Base-by-base conservation (phyloP, 257 asterid species). In the Leonotis leonurus region DNA sequence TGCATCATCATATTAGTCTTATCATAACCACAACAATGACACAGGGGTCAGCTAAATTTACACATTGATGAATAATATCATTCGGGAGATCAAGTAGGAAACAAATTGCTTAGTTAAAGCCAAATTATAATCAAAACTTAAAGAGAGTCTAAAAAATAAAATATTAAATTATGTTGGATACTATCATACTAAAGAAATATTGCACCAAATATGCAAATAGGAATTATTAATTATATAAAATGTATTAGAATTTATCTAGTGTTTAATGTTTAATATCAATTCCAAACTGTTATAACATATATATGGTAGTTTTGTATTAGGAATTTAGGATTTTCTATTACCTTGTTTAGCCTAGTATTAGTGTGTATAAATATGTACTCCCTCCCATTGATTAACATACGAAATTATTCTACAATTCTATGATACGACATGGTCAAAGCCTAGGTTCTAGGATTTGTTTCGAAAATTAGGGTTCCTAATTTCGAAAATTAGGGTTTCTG, bases 1-100 rank as follows among this genome's bases (percentile, higher is more conserved):
- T 27, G 46, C 26, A 45, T 52, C 18, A 29, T 16, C 20, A 27
- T 18, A 54, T 52, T 22, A 22, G 18, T 17, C 48, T 20, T 25
- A 44, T 61, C 45, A 35, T 35, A 52, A 60, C 17, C 62, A 49
- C 18, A 39, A 46, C 20, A 35, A 56, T 26, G 46, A 59, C 25
- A 62, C 43, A 54, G 27, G n/a, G 12, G 60, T 27, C 30, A 51
- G n/a, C 18, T 39, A 18, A 45, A 35, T n/a, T 1, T 18, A 30
- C 51, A 46, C 24, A 53, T 9, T 17, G 62, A 45, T 45, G 61
- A 46, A 8, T 37, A 51, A 48, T 36, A 72, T 53, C 25, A 43
- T 30, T 27, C 14, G 18, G 7, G 52, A 18, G 53, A 55, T 64
- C 44, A 50, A 18, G 22, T 37, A 39, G 17, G 30, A 64, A 59